phyloP scores from a whole-genome alignment of 805 yeast genomes.

The Nakazawaea ernobii region DNA sequence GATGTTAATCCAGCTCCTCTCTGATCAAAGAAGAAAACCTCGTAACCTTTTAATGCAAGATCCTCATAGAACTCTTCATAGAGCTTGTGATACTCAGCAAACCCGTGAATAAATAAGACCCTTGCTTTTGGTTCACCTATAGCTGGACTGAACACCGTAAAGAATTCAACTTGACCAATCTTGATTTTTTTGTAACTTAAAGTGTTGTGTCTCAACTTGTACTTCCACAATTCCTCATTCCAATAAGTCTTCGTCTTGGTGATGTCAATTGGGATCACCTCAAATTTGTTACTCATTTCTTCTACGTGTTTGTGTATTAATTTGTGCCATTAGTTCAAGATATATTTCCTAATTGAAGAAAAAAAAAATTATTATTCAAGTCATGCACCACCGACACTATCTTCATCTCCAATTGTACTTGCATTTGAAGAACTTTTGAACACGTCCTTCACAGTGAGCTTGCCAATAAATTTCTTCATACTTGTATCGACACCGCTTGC shows the following conservation, averaged over 20 bases:
- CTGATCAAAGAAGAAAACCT: conserved; percentile 65
- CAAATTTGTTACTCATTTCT: neutral
- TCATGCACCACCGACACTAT: no score
- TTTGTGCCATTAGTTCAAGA: no score
- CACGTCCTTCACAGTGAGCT: neutral
- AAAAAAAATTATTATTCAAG: no score
- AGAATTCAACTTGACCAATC: conserved; percentile 9
- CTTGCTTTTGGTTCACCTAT: conserved; percentile 36
- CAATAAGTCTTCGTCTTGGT: neutral
- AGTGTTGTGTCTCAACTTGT: neutral
- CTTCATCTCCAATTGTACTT: no score
- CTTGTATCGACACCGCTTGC: conserved; percentile 63
- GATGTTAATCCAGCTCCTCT: conserved; percentile 71
- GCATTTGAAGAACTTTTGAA: neutral
- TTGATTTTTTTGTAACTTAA: conserved; percentile 4
- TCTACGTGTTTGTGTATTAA: no score
- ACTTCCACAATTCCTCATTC: conserved; percentile 3
- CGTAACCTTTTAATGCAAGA: conserved; percentile 49
- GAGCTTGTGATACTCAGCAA: conserved; percentile 49
- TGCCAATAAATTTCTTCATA: conserved; percentile 27
- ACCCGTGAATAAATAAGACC: conserved; percentile 64
- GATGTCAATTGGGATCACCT: neutral
- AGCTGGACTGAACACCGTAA: conserved; percentile 3
- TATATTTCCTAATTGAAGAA: no score
- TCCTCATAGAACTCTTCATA: conserved; percentile 51